Base-by-base conservation (phyloP, 2,329 filamentous ascomycete genomes). In the Ophiobolus disseminans region DNA sequence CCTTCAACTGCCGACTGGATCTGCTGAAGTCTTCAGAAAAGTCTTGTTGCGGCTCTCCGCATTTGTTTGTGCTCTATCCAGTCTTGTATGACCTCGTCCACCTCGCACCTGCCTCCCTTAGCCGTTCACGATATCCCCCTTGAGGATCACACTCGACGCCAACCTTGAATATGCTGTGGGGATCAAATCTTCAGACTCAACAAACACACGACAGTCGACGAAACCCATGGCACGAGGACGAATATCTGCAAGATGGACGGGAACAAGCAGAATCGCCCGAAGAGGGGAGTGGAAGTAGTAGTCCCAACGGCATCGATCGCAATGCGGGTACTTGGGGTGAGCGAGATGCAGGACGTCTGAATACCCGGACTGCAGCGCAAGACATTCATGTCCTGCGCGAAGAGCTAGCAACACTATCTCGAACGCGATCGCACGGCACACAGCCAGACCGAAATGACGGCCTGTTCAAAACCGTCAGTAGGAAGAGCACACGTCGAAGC, bases 281-380 rank as follows among this genome's bases (percentile, higher is more conserved):
- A 19, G 38, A 26, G 13, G 52, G 51, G 7, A 65, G 56, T 31
- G 51, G 57, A 43, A 51, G 66, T 28, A 53, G 49, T 42, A 53
- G 50, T 36, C 59, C 68, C 8, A 40, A 61, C 72, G 47, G 54
- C 28, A 55, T 68, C 11, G 43, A 46, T 22, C 40, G 48, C 72
- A 65, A 69, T 68, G 60, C 62, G 34, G 59, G 84, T 25, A 84
- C 81, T 16, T 88, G 85, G 85, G 85, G 85, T 11, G 85, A 88
- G 66, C 72, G 76, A 36, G 82, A 85, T 63, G 76, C 78, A 21
- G 83, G 83, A 4, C 78, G 79, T 19, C 76, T 80, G 8, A 80
- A 78, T 60, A 77, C 79, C 30, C 71, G 73, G 8, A 73, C 74
- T 36, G 84, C 85, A 9, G 82, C 84, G 78, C 77, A 83, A 50